Evolutionary conservation across 2,329 filamentous ascomycete species (phyloP).

Genomic region (Penicillium corylophilum): DNA sequence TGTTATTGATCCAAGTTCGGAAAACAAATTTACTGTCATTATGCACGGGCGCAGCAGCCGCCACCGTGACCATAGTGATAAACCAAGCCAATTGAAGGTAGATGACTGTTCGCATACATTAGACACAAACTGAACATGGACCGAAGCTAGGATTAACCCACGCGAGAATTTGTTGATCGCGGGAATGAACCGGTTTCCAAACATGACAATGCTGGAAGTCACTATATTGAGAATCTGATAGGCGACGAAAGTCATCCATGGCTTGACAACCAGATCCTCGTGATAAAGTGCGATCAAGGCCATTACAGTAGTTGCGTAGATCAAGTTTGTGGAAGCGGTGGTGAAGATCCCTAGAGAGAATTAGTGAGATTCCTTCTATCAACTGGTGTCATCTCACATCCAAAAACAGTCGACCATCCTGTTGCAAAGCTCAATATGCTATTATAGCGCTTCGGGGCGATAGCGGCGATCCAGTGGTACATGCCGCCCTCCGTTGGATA

Average conservation of each 20-base stretch:
- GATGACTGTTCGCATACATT: slow-evolving; percentile 27
- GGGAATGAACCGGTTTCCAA: slow-evolving; percentile 49
- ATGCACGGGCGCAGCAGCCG: slow-evolving; percentile 48
- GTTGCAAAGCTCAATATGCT: slow-evolving; percentile 47
- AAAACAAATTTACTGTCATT: slow-evolving; percentile 53
- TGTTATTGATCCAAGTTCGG: slow-evolving; percentile 53
- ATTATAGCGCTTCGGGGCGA: slow-evolving; percentile 43
- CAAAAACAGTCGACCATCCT: slow-evolving; percentile 46
- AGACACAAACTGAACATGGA: background rate
- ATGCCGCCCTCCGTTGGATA: slow-evolving; percentile 52
- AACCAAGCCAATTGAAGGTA: slow-evolving; percentile 52
- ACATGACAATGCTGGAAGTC: slow-evolving; percentile 48
- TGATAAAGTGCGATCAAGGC: slow-evolving; percentile 46
- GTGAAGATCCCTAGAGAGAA: slow-evolving; percentile 44
- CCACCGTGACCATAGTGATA: slow-evolving; percentile 50
- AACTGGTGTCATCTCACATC: slow-evolving; percentile 24
- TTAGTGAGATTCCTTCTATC: background rate
- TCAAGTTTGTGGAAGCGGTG: slow-evolving; percentile 47
- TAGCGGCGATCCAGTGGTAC: slow-evolving; percentile 53
- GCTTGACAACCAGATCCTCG: slow-evolving; percentile 40
- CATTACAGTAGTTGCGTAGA: slow-evolving; percentile 45
- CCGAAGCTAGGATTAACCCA: slow-evolving; percentile 9
- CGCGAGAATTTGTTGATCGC: slow-evolving; percentile 46
- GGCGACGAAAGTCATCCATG: slow-evolving; percentile 51
- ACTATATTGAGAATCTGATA: slow-evolving; percentile 43